These are phyloP conservation scores for Datura wrightii DNA, from an alignment of 257 asterid genomes.

Conservation along the genomic window DNA sequence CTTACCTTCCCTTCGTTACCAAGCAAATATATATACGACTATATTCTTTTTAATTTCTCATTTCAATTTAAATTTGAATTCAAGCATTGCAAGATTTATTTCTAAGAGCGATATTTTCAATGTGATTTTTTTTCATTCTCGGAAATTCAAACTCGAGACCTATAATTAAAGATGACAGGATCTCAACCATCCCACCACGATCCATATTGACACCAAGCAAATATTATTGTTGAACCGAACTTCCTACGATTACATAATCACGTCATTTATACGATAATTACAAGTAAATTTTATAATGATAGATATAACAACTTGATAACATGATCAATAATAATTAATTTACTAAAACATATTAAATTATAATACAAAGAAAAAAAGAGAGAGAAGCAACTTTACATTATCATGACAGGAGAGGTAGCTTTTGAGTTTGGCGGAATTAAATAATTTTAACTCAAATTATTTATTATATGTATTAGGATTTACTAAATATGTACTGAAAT, in stretches of 20 bases:
- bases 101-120: too few relatives aligned
- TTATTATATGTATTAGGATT: neutral
- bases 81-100: too few relatives aligned
- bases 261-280: neutral
- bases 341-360: too few relatives aligned
- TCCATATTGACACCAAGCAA: too few relatives aligned
- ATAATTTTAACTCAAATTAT: neutral
- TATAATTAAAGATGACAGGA: neutral
- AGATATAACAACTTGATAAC: neutral
- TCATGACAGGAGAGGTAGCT: neutral
- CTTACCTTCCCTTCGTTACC: neutral
- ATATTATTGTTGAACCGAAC: neutral
- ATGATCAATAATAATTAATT: neutral
- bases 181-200: neutral
- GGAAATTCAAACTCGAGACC: fast-evolving
- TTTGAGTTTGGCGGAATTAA: neutral
- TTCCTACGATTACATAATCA: neutral
- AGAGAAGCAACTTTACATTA: neutral
- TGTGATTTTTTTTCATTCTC: neutral
- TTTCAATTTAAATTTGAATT: too few relatives aligned
- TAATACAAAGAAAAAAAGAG: neutral
- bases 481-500: neutral
- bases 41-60: too few relatives aligned
- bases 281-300: neutral
- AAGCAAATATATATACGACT: neutral